A percentile compares a stretch with the other conserved stretches of the same genome.
phyloP scores from a whole-genome alignment of 306 rosid species.

The Ammopiptanthus mongolicus region DNA sequence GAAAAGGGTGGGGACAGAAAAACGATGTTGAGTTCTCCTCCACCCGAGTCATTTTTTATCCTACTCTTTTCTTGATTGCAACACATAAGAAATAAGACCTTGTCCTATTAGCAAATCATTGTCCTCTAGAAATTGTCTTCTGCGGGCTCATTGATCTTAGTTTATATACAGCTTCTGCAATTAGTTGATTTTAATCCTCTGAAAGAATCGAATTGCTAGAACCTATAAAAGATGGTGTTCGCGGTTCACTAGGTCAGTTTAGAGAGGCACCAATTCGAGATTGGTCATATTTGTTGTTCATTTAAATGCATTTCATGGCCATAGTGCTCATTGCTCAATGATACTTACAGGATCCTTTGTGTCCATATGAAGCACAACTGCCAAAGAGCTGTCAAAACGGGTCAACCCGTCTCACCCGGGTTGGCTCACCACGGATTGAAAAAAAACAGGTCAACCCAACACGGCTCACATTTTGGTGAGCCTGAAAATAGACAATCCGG shows the following conservation, averaged over 20 bases:
- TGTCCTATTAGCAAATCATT: background rate
- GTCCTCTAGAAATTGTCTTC: slow-evolving; percentile 5
- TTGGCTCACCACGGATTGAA: too few species aligned
- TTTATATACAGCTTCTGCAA: too few species aligned
- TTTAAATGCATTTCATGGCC: slow-evolving; percentile 9
- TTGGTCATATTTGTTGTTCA: background rate
- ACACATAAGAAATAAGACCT: background rate
- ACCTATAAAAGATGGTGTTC: background rate
- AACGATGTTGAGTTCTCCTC: slow-evolving; percentile 15
- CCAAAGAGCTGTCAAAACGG: too few species aligned
- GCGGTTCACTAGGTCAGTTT: background rate
- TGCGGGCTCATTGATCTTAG: too few species aligned
- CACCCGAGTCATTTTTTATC: slow-evolving; percentile 3
- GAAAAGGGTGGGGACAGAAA: background rate
- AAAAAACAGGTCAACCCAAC: too few species aligned
- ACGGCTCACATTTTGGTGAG: too few species aligned
- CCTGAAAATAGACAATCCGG: too few species aligned
- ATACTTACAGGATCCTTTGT: background rate
- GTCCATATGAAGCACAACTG: slow-evolving; percentile 13
- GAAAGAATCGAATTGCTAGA: background rate
- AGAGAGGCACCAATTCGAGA: background rate
- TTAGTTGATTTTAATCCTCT: background rate
- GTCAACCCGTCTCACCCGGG: too few species aligned
- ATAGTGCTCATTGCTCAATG: background rate
- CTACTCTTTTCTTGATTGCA: background rate